Percentiles rank a stretch among this genome's conserved stretches.
phyloP scores from a whole-genome alignment of 2,329 filamentous ascomycete genomes.

The Emmonsia crescens region DNA sequence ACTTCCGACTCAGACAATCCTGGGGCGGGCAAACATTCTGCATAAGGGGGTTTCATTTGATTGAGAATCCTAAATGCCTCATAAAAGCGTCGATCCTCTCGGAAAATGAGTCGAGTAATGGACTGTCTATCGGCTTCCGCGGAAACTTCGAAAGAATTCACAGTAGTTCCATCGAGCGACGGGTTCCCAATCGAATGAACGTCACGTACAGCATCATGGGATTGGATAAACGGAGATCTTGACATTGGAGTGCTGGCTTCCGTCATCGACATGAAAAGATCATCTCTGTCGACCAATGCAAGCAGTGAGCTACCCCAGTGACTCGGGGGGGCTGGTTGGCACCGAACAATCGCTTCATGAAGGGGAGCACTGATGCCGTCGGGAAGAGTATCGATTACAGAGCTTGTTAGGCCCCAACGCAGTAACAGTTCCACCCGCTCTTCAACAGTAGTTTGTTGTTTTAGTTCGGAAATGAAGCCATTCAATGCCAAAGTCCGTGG shows the following conservation, averaged over 20 bases:
- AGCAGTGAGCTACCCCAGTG: constrained; percentile 64
- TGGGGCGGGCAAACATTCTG: constrained; percentile 64
- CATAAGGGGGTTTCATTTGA: constrained; percentile 65
- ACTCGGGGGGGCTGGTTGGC: constrained; percentile 69
- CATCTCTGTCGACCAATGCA: constrained; percentile 66
- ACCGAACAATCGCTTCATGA: constrained; percentile 72
- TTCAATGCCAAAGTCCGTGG: constrained; percentile 62
- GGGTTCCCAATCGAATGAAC: constrained; percentile 61
- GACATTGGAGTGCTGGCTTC: constrained; percentile 27
- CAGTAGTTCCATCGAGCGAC: constrained; percentile 37
- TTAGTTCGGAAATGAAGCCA: constrained; percentile 52
- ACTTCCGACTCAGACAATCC: constrained; percentile 78
- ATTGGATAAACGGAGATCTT: constrained; percentile 36
- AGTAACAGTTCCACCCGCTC: constrained; percentile 66
- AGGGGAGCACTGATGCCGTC: constrained; percentile 72
- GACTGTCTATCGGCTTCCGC: constrained; percentile 74
- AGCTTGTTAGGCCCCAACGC: constrained; percentile 50
- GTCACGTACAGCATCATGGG: constrained; percentile 60
- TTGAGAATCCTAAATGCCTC: constrained; percentile 81
- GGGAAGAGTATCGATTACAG: constrained; percentile 70
- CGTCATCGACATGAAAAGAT: constrained; percentile 59
- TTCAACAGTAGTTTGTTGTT: constrained; percentile 38
- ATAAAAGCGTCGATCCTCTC: constrained; percentile 76
- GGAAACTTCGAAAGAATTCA: constrained; percentile 59
- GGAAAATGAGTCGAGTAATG: constrained; percentile 78